phyloP scores from a whole-genome alignment of 352 stramenopile genomes.

The Globisporangium lucens region DNA sequence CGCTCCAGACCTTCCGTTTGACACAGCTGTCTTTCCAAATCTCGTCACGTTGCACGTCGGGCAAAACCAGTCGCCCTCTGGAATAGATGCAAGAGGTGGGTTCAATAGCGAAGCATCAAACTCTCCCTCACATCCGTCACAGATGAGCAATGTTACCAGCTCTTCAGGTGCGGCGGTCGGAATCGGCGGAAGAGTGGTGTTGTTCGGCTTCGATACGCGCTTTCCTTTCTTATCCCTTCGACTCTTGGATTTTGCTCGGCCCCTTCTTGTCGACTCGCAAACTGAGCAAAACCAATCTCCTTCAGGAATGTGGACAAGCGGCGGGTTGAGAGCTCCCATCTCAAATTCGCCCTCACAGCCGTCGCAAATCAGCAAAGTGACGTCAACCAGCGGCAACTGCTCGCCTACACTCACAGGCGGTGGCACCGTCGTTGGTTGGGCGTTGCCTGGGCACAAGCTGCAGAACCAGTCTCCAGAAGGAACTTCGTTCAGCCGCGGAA shows the following conservation, averaged over 20 bases:
- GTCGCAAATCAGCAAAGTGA: slow-evolving; percentile 65
- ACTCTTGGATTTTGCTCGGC: slow-evolving; percentile 3
- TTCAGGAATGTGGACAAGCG: slow-evolving; percentile 38
- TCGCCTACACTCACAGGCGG: background rate
- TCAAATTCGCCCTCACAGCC: slow-evolving; percentile 70
- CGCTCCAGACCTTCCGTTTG: background rate
- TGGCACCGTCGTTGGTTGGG: background rate
- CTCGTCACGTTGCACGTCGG: background rate
- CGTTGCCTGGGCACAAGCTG: background rate
- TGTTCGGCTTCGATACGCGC: background rate
- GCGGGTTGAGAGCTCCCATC: slow-evolving; percentile 39
- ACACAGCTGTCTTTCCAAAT: background rate
- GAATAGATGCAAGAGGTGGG: slow-evolving; percentile 37
- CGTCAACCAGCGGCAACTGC: slow-evolving; percentile 8
- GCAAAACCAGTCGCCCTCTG: slow-evolving; percentile 56
- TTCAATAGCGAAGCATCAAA: slow-evolving; percentile 45
- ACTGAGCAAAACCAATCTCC: slow-evolving; percentile 41
- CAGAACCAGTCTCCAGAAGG: slow-evolving; percentile 44
- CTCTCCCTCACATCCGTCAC: slow-evolving; percentile 67
- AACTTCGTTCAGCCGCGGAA: slow-evolving; percentile 21
- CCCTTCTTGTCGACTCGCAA: background rate
- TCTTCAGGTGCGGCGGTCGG: slow-evolving; percentile 1
- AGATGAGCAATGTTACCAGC: slow-evolving; percentile 47
- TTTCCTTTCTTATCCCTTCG: slow-evolving; percentile 7
- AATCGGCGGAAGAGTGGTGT: background rate